These are phyloP conservation scores for Melampsora larici-populina DNA, from an alignment of 1,284 basidiomycete genomes.

Conservation along the genomic window DNA sequence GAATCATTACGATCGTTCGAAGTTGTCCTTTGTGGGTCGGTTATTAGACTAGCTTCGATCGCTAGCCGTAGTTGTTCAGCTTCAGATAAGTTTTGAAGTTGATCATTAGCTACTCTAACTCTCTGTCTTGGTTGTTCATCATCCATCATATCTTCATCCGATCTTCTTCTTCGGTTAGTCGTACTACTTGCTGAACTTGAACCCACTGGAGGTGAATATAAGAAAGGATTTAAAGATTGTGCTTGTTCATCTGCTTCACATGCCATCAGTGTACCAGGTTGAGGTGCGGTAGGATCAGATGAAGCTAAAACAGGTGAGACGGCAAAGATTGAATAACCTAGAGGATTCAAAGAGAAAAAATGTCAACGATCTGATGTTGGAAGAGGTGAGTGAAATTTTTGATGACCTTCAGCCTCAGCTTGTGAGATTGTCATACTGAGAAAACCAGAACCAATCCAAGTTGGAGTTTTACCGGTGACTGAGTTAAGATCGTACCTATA, in stretches of 20 bases:
- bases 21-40: not conserved
- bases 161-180: constrained; percentile 7
- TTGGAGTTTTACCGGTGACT: constrained; percentile 62
- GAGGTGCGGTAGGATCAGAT: constrained; percentile 17
- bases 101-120: not conserved
- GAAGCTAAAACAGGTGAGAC: constrained; percentile 25
- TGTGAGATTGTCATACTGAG: constrained; percentile 81
- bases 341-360: not conserved
- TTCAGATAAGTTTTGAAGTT: not conserved
- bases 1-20: too few relatives aligned
- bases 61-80: constrained; percentile 34
- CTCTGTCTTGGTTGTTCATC: constrained; percentile 10
- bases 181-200: not conserved
- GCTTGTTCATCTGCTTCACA: constrained; percentile 39
- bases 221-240: not conserved
- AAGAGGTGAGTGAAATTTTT: too few relatives aligned
- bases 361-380: not conserved
- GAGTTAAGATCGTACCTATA: constrained; percentile 93
- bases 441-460: constrained; percentile 79
- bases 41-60: constrained; percentile 26
- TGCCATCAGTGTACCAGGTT: constrained; percentile 20
- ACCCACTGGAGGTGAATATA: not conserved
- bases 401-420: constrained; percentile 72
- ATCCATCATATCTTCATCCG: not conserved
- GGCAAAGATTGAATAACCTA: constrained; percentile 42